Conservation (phyloP, 495 filamentous ascomycete genomes). For the Articulospora tetracladia region DNA sequence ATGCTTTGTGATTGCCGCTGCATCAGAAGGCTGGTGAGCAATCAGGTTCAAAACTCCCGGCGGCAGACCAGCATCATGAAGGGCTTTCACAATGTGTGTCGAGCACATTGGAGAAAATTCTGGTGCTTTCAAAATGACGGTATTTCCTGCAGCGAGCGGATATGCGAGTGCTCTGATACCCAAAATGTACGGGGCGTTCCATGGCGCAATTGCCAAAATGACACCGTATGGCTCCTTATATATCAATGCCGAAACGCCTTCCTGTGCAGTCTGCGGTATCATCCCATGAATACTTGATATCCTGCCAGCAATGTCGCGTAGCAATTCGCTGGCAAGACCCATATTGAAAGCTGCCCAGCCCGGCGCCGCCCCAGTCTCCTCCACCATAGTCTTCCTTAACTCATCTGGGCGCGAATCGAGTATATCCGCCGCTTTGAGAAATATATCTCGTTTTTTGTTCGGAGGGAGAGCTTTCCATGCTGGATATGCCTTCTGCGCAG, state of each 20-base stretch:
- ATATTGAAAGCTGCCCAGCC: conserved; percentile 44
- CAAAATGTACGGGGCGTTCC: conserved; percentile 77
- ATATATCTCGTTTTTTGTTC: conserved; percentile 60
- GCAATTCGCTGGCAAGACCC: conserved; percentile 46
- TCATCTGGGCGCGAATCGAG: conserved; percentile 59
- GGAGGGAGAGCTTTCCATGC: conserved; percentile 65
- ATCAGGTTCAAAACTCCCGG: conserved; percentile 57
- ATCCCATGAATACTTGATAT: conserved; percentile 55
- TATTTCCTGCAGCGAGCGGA: conserved; percentile 81
- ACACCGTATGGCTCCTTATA: conserved; percentile 81
- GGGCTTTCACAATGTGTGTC: conserved; percentile 64
- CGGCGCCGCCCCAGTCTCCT: conserved; percentile 54
- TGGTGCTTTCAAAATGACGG: conserved; percentile 70
- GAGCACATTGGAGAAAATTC: conserved; percentile 75
- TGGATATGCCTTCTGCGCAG: conserved; percentile 65
- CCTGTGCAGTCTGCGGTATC: conserved; percentile 50
- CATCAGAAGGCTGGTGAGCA: conserved; percentile 46
- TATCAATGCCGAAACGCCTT: conserved; percentile 64
- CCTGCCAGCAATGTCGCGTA: conserved; percentile 68
- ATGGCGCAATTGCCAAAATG: conserved; percentile 76
- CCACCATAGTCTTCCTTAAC: conserved; percentile 51
- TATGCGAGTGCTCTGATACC: conserved; percentile 62
- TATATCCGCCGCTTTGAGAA: conserved; percentile 67
- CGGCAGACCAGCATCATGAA: conserved; percentile 70
- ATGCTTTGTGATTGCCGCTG: conserved; percentile 48